Percentiles rank a stretch among this genome's conserved stretches.
Conservation (phyloP, 176 grass and related monocot species). For the Dactylis glomerata region DNA sequence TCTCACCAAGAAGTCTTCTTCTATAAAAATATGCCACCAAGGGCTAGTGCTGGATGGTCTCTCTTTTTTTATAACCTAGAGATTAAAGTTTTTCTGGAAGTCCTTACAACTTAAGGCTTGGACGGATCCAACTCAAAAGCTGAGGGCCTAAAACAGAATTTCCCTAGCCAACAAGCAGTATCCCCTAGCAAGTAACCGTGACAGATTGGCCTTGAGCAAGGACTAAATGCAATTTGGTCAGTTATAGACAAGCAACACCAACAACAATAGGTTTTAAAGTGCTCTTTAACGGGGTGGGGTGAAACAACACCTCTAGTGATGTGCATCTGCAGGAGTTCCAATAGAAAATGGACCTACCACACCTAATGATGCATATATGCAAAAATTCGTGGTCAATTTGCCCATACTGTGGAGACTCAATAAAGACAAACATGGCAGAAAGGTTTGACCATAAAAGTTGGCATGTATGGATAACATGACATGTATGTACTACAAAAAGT, state of each 20-base stretch:
- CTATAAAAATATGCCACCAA: too few species aligned
- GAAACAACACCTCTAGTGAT: not conserved
- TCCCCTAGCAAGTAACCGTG: not conserved
- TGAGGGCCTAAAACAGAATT: not conserved
- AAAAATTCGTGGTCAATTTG: not conserved
- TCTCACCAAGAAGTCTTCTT: too few species aligned
- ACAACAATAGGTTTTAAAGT: not conserved
- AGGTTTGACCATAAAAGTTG: not conserved
- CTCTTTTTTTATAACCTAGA: not conserved
- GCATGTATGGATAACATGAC: not conserved
- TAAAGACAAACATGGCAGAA: not conserved
- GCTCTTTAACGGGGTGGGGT: not conserved
- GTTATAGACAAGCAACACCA: not conserved
- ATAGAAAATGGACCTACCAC: not conserved
- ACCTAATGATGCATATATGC: not conserved
- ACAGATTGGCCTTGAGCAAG: not conserved
- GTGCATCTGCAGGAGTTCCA: not conserved
- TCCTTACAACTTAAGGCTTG: not conserved
- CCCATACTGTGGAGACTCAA: not conserved
- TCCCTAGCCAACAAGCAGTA: not conserved
- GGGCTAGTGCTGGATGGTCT: too few species aligned
- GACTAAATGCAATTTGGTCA: conserved; percentile 1
- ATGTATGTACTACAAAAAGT: not conserved
- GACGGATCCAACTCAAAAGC: not conserved
- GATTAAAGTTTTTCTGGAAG: not conserved